Conservation (phyloP, 805 yeast species). For the Candida sphagnicola region DNA sequence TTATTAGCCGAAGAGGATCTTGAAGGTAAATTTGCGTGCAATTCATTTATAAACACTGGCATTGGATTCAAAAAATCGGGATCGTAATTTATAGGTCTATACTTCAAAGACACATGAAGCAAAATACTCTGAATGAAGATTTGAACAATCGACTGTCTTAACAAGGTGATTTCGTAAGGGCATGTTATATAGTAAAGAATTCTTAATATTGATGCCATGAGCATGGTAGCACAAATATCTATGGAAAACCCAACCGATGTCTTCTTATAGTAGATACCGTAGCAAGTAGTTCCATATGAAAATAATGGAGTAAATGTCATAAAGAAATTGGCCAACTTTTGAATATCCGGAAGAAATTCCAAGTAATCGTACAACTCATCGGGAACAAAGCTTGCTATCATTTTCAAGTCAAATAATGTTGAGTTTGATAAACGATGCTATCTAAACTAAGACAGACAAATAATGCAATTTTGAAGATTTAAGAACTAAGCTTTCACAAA, state of each 20-base stretch:
- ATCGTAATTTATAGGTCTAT: slow-evolving; percentile 40
- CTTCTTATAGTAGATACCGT: slow-evolving; percentile 57
- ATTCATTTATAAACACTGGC: slow-evolving; percentile 26
- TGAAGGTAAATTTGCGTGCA: slow-evolving; percentile 19
- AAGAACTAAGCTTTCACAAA: too few species aligned
- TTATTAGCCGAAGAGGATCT: slow-evolving; percentile 12
- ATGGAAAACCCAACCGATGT: slow-evolving; percentile 79
- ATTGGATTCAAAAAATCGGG: slow-evolving; percentile 27
- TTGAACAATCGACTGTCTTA: slow-evolving; percentile 83
- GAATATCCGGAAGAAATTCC: slow-evolving; percentile 19
- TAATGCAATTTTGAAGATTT: too few species aligned
- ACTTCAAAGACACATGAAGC: slow-evolving; percentile 57
- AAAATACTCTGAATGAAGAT: slow-evolving; percentile 69
- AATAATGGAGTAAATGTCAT: slow-evolving; percentile 80
- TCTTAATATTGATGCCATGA: slow-evolving; percentile 68
- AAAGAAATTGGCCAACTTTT: slow-evolving; percentile 56
- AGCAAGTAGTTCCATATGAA: slow-evolving; percentile 82
- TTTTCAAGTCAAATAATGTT: background rate
- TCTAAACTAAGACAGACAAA: too few species aligned
- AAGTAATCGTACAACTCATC: slow-evolving; percentile 6
- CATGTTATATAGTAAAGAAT: slow-evolving; percentile 73
- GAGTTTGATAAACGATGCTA: background rate
- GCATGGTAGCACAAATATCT: slow-evolving; percentile 92
- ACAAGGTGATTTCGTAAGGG: slow-evolving; percentile 76
- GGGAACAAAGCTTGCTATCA: slow-evolving; percentile 3